phyloP scores from a whole-genome alignment of 1,284 basidiomycete genomes.

The Melanopsichium pennsylvanicum region DNA sequence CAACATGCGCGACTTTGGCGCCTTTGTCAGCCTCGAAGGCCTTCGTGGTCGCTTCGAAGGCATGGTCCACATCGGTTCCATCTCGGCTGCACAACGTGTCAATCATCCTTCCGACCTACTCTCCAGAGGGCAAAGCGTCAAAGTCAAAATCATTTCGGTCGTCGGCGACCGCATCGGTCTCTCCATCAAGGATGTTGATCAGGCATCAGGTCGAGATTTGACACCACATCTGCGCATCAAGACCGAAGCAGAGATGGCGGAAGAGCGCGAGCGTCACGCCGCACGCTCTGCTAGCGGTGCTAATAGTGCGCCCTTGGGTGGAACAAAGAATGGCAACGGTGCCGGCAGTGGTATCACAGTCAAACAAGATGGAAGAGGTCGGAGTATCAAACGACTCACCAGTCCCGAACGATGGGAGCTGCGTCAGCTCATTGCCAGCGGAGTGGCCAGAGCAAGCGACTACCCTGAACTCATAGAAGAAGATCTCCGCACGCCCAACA shows the following conservation, averaged over 20 bases:
- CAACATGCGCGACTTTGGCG: constrained; percentile 91
- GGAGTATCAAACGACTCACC: constrained; percentile 82
- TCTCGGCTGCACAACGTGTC: constrained; percentile 77
- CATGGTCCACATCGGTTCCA: constrained; percentile 93
- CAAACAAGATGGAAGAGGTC: constrained; percentile 47
- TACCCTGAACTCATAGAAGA: constrained; percentile 92
- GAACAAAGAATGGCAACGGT: constrained; percentile 16
- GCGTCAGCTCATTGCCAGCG: constrained; percentile 96
- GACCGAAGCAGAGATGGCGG: constrained; percentile 78
- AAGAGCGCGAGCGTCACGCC: constrained; percentile 40
- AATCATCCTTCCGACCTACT: constrained; percentile 87
- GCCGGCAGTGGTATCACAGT: constrained; percentile 43
- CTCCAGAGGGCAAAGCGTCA: constrained; percentile 82
- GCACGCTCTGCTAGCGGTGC: constrained; percentile 66
- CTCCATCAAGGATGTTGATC: constrained; percentile 98
- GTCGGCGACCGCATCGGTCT: constrained; percentile 81
- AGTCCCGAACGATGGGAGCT: constrained; percentile 99
- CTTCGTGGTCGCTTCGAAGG: constrained; percentile 86
- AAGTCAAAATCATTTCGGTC: constrained; percentile 82
- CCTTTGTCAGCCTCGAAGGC: constrained; percentile 89
- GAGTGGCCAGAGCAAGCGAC: constrained; percentile 88
- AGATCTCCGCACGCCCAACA: constrained; percentile 53
- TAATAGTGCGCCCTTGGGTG: constrained; percentile 68
- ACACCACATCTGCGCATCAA: constrained; percentile 92
- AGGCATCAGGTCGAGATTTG: constrained; percentile 84